phyloP scores from a whole-genome alignment of 208 protist species.

The Leishmania amazonensis region DNA sequence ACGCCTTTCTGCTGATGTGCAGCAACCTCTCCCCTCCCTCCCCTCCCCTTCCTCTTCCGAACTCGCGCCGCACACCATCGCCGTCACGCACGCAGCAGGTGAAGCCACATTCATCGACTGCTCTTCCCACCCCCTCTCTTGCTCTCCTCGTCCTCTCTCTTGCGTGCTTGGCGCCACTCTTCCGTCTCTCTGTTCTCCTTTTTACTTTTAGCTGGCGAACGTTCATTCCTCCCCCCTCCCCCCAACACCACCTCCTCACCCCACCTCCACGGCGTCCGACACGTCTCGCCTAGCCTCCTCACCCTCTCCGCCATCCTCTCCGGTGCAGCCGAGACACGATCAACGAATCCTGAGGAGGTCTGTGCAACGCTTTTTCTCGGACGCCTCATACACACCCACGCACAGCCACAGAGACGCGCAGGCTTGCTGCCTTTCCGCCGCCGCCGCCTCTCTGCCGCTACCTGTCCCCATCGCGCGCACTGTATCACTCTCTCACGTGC shows the following conservation, averaged over 20 bases:
- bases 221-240: not conserved
- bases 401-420: not conserved
- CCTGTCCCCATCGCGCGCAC: no score
- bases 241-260: not conserved
- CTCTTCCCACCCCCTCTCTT: no score
- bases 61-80: not conserved
- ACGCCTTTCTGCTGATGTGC: not conserved
- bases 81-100: not conserved
- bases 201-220: slow-evolving; percentile 3
- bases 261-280: not conserved
- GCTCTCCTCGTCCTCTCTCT: no score
- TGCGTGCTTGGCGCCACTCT: no score
- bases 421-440: not conserved
- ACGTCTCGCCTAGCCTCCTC: not conserved
- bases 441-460: not conserved
- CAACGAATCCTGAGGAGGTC: not conserved
- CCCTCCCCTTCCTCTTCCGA: not conserved
- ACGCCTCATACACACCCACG: not conserved
- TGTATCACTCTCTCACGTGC: not conserved
- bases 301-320: not conserved
- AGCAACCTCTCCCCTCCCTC: not conserved
- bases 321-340: not conserved
- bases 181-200: slow-evolving; percentile 15
- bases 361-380: no score
- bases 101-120: not conserved